These are phyloP conservation scores for Chlorella ohadii DNA, from an alignment of 139 green algal species.

Conservation along the genomic window DNA sequence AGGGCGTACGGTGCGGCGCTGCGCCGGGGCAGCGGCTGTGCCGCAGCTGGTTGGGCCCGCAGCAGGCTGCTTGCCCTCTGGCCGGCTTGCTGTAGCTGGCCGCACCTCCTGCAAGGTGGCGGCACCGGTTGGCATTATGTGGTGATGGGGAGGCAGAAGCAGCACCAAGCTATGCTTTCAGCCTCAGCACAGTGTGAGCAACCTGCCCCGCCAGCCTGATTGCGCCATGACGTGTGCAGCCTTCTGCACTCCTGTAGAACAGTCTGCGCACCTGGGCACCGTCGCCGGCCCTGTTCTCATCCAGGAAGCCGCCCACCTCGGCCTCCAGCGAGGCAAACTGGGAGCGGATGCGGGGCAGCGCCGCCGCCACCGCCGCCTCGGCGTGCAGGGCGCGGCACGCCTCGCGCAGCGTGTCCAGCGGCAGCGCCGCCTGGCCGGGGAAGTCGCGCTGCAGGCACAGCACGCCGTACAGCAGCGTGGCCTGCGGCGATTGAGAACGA, in stretches of 20 bases:
- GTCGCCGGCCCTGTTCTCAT: background rate
- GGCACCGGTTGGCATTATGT: background rate
- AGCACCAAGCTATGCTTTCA: too few relatives aligned
- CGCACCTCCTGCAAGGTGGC: background rate
- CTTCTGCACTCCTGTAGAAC: background rate
- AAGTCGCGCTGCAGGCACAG: slow-evolving; percentile 33
- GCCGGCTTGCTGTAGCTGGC: background rate
- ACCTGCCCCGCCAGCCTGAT: too few relatives aligned
- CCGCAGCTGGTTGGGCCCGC: background rate
- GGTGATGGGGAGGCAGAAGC: too few relatives aligned
- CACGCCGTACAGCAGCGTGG: slow-evolving; percentile 30
- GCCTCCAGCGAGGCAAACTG: slow-evolving; percentile 25
- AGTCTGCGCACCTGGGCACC: background rate
- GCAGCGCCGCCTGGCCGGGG: background rate
- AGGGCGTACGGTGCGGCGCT: background rate
- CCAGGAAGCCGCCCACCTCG: slow-evolving; percentile 25
- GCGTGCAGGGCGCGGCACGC: slow-evolving; percentile 1
- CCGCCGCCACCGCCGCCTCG: slow-evolving; percentile 16
- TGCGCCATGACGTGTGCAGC: too few relatives aligned
- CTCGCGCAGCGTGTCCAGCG: background rate
- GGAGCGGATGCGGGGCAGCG: slow-evolving; percentile 23
- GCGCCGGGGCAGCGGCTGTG: background rate
- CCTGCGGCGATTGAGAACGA: too few relatives aligned
- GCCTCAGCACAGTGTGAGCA: too few relatives aligned
- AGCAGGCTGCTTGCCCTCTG: background rate